phyloP scores from a whole-genome alignment of 106 monocot species.

The Allium sativum region DNA sequence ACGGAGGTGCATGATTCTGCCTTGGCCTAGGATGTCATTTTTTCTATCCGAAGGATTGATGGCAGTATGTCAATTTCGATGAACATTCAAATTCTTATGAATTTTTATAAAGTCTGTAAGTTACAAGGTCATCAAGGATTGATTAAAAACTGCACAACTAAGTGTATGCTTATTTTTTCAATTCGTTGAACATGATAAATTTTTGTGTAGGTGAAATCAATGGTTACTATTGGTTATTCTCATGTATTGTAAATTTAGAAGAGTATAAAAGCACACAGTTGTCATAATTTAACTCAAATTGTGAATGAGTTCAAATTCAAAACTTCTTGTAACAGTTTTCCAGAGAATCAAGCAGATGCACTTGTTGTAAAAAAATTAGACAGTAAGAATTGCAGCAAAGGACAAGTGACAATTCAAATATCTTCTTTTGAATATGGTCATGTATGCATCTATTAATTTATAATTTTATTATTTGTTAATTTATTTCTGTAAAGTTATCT shows the following conservation, averaged over 20 bases:
- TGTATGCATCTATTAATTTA: slow-evolving; percentile 23
- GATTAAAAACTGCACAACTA: no score
- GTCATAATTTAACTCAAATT: no score
- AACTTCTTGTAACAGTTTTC: slow-evolving; percentile 30
- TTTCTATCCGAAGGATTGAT: slow-evolving; percentile 74
- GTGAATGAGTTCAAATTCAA: no score
- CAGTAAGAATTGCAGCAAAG: slow-evolving; percentile 31
- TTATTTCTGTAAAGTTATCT: no score
- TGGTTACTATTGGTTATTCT: no score
- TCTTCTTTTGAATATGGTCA: slow-evolving; percentile 48
- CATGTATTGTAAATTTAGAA: slow-evolving; percentile 50
- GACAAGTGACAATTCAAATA: slow-evolving; percentile 49
- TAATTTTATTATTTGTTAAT: no score
- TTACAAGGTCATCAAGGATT: slow-evolving; percentile 44
- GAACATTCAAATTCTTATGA: slow-evolving; percentile 51
- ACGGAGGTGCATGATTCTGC: slow-evolving; percentile 52
- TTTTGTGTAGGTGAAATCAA: no score
- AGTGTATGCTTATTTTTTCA: no score
- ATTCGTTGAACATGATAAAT: no score
- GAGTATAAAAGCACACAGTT: no score
- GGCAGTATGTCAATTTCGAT: slow-evolving; percentile 51
- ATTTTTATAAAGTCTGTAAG: slow-evolving; percentile 34
- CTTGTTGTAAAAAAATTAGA: slow-evolving; percentile 58
- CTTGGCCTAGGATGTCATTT: slow-evolving; percentile 67
- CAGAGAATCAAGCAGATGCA: slow-evolving; percentile 61